These are phyloP conservation scores for Pseudohyphozyma bogoriensis DNA, from an alignment of 768 basidiomycete genomes.

Conservation along the genomic window DNA sequence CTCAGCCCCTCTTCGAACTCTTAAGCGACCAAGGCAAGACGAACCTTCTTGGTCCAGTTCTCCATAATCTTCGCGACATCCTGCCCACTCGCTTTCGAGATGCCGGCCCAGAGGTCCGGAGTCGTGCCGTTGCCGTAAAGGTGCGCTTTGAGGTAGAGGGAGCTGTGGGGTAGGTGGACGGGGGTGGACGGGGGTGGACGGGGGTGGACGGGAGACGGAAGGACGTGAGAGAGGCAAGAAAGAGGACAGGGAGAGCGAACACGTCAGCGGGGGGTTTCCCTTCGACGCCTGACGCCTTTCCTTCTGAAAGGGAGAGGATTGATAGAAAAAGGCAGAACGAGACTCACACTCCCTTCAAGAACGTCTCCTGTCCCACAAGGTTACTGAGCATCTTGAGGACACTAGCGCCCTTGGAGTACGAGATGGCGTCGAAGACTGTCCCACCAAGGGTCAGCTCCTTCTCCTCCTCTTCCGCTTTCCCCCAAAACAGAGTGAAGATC, in stretches of 20 bases:
- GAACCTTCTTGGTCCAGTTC: slow-evolving; percentile 76
- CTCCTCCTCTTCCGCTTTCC: too few species aligned
- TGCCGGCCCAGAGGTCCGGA: slow-evolving; percentile 77
- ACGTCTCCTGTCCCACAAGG: slow-evolving; percentile 77
- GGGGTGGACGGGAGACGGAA: too few species aligned
- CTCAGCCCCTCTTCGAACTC: too few species aligned
- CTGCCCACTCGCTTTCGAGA: slow-evolving; percentile 59
- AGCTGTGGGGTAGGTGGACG: slow-evolving; percentile 75
- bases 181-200: too few species aligned
- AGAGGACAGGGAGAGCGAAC: too few species aligned
- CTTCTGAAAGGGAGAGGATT: background rate
- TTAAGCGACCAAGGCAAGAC: background rate
- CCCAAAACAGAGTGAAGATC: background rate
- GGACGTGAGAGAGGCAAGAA: too few species aligned
- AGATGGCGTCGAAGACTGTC: slow-evolving; percentile 65
- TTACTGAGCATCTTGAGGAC: slow-evolving; percentile 90
- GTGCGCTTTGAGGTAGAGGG: slow-evolving; percentile 80
- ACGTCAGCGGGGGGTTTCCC: too few species aligned
- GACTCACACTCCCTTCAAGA: slow-evolving; percentile 41
- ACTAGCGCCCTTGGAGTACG: slow-evolving; percentile 53
- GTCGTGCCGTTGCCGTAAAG: slow-evolving; percentile 77
- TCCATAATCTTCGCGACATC: slow-evolving; percentile 75
- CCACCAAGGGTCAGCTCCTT: background rate
- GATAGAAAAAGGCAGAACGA: background rate
- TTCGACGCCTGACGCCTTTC: too few species aligned